A percentile compares a stretch with the other conserved stretches of the same genome.
phyloP scores from a whole-genome alignment of 306 rosid species.

The Acacia melanoxylon region DNA sequence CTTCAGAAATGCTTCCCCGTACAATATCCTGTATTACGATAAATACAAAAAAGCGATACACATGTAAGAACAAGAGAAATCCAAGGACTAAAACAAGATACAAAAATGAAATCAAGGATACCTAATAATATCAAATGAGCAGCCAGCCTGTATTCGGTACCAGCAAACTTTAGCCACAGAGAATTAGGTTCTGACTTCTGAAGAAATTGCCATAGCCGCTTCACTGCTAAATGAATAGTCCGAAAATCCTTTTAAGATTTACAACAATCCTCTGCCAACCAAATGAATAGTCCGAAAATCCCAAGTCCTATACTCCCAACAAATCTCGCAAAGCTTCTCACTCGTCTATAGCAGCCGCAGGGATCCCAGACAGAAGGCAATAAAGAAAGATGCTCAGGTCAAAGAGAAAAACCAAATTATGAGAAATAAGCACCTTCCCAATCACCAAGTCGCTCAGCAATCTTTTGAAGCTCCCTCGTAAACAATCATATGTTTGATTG shows the following conservation, averaged over 20 bases:
- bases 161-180: background rate
- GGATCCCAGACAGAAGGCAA: slow-evolving; percentile 4
- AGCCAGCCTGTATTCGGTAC: background rate
- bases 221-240: background rate
- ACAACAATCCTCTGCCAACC: background rate
- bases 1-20: background rate
- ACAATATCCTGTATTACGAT: background rate
- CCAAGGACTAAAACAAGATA: background rate
- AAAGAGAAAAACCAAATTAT: background rate
- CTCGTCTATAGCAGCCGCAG: background rate
- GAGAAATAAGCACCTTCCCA: slow-evolving; percentile 1
- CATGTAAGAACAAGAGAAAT: background rate
- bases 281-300: background rate
- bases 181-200: background rate
- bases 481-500: background rate
- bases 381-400: background rate
- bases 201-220: background rate
- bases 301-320: background rate
- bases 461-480: background rate
- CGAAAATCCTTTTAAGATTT: background rate
- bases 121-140: background rate
- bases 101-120: background rate
- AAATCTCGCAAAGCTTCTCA: background rate
- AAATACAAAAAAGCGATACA: background rate
- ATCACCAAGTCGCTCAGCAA: background rate